phyloP scores from a whole-genome alignment of 768 basidiomycete genomes.

The Tricholoma saponaceum region DNA sequence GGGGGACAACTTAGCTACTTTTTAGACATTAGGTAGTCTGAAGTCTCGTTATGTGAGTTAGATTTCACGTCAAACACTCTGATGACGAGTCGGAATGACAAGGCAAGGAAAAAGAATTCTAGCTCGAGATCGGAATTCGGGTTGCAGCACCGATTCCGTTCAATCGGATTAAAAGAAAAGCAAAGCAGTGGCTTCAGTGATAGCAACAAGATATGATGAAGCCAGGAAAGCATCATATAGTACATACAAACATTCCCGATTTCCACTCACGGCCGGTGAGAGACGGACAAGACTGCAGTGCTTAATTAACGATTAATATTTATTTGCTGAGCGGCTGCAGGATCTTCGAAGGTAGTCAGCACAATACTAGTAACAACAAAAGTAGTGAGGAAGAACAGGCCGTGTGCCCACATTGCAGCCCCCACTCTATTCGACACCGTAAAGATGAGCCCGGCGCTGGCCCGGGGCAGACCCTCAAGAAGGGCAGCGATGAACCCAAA shows the following conservation, averaged over 20 bases:
- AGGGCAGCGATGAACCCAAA: slow-evolving; percentile 87
- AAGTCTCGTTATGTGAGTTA: no score
- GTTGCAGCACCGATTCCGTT: no score
- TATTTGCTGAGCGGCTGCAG: slow-evolving; percentile 30
- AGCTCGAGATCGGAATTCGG: no score
- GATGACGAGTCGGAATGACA: no score
- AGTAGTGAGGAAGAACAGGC: slow-evolving; percentile 29
- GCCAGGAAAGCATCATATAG: neutral
- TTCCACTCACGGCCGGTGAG: no score
- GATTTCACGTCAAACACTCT: no score
- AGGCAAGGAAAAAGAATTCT: no score
- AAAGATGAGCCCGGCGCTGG: slow-evolving; percentile 75
- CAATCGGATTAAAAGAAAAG: neutral
- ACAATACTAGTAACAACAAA: neutral
- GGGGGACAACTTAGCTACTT: no score
- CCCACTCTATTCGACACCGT: slow-evolving; percentile 86
- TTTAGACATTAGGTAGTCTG: no score
- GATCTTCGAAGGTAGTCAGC: slow-evolving; percentile 34
- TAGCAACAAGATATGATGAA: neutral
- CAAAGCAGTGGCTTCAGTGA: neutral
- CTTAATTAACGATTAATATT: neutral
- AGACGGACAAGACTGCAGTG: neutral
- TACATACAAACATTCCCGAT: neutral
- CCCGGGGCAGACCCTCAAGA: slow-evolving; percentile 79
- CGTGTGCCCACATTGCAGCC: slow-evolving; percentile 93